Base-by-base conservation (phyloP, 2,329 filamentous ascomycete genomes). In the Diaporthe vexans region DNA sequence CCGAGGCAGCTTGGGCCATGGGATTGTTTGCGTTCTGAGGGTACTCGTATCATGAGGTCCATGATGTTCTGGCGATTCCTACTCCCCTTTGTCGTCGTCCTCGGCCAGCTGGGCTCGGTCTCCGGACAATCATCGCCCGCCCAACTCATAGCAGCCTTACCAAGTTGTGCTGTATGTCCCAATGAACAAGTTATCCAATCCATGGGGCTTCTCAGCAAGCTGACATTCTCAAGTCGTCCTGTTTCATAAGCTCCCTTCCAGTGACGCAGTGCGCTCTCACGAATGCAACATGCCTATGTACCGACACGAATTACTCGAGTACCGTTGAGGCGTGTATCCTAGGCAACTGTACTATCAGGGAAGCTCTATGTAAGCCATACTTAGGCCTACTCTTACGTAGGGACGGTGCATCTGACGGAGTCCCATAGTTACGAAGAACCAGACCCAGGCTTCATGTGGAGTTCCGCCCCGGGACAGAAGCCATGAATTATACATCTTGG, bases 211-310 rank as follows among this genome's bases (percentile, higher is more conserved):
- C n/a, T 21, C n/a, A 10, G n/a, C 15, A 68, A 54, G 48, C 63
- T 68, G 48, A 68, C 40, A 3, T 19, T 26, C 13, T 17, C 9
- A 51, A 68, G 63, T 68, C 63, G 8, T 52, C 46, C 4, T 68
- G 63, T 68, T 68, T 68, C 33, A n/a, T 68, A 21, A 29, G 15
- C 33, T 68, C 63, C 21, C 33, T 68, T 13, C 48, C 63, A 6
- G 48, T 68, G n/a, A 68, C 73, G n/a, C 35, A 37, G 48, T 75
- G 73, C 68, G 52, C 52, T 17, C 19, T 63, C 29, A 69, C 58
- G 24, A 75, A 75, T 33, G 71, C 52, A 17, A 75, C 74, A 21
- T 75, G 74, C 26, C 48, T 75, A 15, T 75, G 74, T 52, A n/a
- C 26, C 10, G 71, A 70, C 48, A 43, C 33, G 21, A 24, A 24